Evolutionary conservation across 2,329 filamentous ascomycete genomes (phyloP), one percentile per base, ranked within the genome.

Genomic region (Aspergillus sp.): DNA sequence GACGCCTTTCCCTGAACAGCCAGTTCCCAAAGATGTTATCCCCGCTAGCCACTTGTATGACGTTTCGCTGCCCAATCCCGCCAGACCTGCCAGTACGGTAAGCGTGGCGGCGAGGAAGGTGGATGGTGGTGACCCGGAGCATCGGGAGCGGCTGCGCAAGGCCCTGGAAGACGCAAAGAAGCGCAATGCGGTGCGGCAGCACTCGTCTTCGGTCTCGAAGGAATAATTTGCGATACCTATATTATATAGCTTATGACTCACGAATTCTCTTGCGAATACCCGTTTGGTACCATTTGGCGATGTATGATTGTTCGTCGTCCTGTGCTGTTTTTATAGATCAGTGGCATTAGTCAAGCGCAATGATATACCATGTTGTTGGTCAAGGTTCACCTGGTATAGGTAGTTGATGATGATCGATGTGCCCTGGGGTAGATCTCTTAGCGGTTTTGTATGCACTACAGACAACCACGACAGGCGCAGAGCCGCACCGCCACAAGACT

Each of bases 151-250:
- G 64, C 69, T 85, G 54, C 80, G 78, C 50, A 80, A 74, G 64
- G 83, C 83, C 34, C 69, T 86, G 57, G 82, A 85, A 63, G 80
- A 81, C 60, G 84, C 84, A 8, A 85, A 85, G 74, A 80, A 76
- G 72, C 77, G 84, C 64, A 85, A 86, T 72, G 82, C 77, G 6
- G 74, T 72, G 15, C 50, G n/a, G 34, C 55, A 52, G 34, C 34
- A 38, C 47, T 57, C 55, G 25, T 45, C 55, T 57, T 15, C 34
- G 9, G 55, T 22, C 15, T 19, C 47, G 30, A 34, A 74, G 71
- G 45, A 62, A 57, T 49, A 68, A 66, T 48, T 59, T 65, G 55
- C 67, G 19, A 19, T 19, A 19, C 22, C 22, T 25, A 51, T 34
- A 13, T 1, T 19, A 11, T 46, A 17, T 19, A 52, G 8, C n/a